These are phyloP conservation scores for Erodium moschatum DNA, from an alignment of 441 rosid species.

Conservation along the genomic window DNA sequence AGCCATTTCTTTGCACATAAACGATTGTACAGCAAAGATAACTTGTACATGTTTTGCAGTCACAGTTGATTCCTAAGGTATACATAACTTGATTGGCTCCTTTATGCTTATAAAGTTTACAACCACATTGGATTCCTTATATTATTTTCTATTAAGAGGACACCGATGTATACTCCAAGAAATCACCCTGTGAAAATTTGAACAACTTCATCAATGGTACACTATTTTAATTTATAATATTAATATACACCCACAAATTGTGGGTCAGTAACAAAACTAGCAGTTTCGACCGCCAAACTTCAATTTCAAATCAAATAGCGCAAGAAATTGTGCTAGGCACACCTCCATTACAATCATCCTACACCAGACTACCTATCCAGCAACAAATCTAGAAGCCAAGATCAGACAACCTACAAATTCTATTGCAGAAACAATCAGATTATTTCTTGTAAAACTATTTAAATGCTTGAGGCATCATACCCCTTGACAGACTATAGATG, in stretches of 20 bases:
- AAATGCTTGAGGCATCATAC: neutral
- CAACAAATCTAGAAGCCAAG: neutral
- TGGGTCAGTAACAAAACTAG: neutral
- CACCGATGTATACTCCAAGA: too few species aligned
- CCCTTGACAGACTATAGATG: neutral
- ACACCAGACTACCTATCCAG: neutral
- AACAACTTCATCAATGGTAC: neutral
- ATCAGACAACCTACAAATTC: neutral
- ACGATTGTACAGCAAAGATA: neutral
- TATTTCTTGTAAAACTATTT: neutral
- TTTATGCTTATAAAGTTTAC: too few species aligned
- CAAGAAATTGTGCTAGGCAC: neutral
- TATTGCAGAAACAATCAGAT: neutral
- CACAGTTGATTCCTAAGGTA: neutral
- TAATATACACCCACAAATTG: neutral
- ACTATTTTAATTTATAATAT: neutral
- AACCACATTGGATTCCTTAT: neutral
- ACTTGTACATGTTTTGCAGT: neutral
- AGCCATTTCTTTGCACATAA: neutral
- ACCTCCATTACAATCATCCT: neutral
- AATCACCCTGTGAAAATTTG: too few species aligned
- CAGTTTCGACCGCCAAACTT: neutral
- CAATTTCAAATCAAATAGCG: neutral
- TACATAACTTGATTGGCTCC: neutral
- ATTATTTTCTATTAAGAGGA: neutral